Percentiles rank a stretch among this genome's conserved stretches.
Evolutionary conservation across 148 eudicot species (phyloP).

Genomic region (Vaccinium macrocarpon): DNA sequence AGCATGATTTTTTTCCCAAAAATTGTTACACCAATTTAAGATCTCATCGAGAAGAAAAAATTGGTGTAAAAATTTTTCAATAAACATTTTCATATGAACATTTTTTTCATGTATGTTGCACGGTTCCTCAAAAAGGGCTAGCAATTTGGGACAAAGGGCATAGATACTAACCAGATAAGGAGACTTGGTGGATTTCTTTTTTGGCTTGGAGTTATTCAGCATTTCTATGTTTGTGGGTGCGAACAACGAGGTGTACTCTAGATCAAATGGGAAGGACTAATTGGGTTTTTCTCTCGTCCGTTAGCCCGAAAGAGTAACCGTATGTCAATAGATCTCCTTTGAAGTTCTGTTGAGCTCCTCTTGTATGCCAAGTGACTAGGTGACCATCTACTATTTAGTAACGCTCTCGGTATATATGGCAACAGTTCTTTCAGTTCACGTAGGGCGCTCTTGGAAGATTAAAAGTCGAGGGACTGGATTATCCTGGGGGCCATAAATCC

Average conservation of each 20-base stretch:
- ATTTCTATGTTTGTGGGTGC: not conserved
- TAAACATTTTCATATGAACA: no score
- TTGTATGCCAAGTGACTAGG: not conserved
- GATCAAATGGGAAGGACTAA: constrained; percentile 1
- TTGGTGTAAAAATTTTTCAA: no score
- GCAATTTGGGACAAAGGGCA: no score
- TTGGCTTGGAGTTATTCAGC: not conserved
- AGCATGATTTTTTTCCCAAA: no score
- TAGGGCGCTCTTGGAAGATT: not conserved
- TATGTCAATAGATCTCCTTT: not conserved
- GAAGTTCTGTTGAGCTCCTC: not conserved
- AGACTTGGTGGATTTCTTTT: not conserved
- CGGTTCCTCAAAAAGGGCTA: no score
- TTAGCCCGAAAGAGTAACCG: not conserved
- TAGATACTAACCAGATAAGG: not conserved
- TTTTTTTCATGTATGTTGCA: no score
- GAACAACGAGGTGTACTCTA: not conserved
- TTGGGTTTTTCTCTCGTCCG: not conserved
- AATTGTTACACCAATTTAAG: no score
- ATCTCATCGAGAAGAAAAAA: no score
- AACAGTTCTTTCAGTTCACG: not conserved
- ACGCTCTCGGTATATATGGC: not conserved
- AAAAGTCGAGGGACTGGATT: not conserved
- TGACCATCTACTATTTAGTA: not conserved
- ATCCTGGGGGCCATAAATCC: not conserved